Evolutionary conservation across 2,329 filamentous ascomycete genomes (phyloP).

Genomic region (Trichocomaceae sp.): DNA sequence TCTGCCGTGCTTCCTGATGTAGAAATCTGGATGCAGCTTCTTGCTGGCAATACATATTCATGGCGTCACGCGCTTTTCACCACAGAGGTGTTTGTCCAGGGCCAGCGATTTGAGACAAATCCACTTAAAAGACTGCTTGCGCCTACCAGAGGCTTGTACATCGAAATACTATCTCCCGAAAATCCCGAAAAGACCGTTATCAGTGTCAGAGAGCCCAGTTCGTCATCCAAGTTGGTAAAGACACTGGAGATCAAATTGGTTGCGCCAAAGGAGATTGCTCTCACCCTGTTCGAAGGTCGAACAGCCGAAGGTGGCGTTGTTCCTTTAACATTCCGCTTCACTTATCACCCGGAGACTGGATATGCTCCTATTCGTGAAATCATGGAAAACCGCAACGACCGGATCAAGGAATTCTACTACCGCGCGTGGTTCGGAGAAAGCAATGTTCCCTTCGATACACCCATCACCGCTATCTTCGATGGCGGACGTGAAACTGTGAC

Average conservation of each 20-base stretch:
- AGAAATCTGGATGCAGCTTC: constrained; percentile 78
- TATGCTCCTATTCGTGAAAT: constrained; percentile 97
- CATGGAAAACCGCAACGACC: constrained; percentile 92
- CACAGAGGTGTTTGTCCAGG: constrained; percentile 88
- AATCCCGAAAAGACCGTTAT: constrained; percentile 79
- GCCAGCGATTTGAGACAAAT: constrained; percentile 95
- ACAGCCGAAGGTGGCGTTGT: constrained; percentile 77
- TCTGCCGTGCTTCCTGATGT: constrained; percentile 67
- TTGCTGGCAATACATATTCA: constrained; percentile 77
- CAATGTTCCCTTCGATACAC: constrained; percentile 70
- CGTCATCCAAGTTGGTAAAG: constrained; percentile 78
- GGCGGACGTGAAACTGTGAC: constrained; percentile 84
- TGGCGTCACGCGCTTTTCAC: constrained; percentile 95
- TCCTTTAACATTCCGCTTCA: constrained; percentile 80
- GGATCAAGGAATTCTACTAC: constrained; percentile 99
- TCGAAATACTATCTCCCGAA: constrained; percentile 78
- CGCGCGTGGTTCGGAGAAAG: constrained; percentile 93
- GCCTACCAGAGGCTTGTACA: constrained; percentile 75
- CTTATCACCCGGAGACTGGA: constrained; percentile 87
- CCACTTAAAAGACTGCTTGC: constrained; percentile 88
- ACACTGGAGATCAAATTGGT: constrained; percentile 78
- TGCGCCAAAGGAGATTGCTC: constrained; percentile 69
- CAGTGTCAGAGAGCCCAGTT: constrained; percentile 76
- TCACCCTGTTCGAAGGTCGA: constrained; percentile 89
- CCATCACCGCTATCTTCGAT: constrained; percentile 81